Evolutionary conservation across 306 rosid species (phyloP).

Genomic region (Quercus wislizeni): DNA sequence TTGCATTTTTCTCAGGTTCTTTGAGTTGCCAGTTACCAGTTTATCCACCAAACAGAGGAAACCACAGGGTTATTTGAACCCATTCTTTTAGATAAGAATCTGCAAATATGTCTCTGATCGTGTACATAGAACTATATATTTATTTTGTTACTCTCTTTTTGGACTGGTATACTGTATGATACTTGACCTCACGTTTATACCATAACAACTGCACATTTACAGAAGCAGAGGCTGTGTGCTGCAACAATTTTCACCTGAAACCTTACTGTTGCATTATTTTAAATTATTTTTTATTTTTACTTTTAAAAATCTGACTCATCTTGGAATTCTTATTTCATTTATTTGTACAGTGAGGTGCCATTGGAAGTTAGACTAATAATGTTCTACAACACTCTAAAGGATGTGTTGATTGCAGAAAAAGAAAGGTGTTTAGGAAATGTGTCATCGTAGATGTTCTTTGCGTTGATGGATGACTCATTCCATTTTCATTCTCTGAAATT

Average conservation of each 20-base stretch:
- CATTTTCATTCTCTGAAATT: too few species aligned
- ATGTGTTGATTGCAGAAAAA: not conserved
- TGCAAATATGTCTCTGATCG: not conserved
- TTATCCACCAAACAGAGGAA: not conserved
- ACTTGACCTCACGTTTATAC: slow-evolving; percentile 1
- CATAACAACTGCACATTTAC: not conserved
- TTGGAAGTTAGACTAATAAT: not conserved
- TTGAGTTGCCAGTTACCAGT: not conserved
- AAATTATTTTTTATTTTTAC: not conserved
- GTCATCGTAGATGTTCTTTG: too few species aligned
- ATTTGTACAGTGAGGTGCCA: not conserved
- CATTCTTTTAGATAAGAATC: not conserved
- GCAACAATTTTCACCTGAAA: not conserved
- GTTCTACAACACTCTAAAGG: not conserved
- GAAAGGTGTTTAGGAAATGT: not conserved
- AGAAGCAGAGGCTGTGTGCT: not conserved
- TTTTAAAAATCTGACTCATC: not conserved
- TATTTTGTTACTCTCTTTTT: not conserved
- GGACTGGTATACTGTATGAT: not conserved
- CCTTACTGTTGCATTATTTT: not conserved
- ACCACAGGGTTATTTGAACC: not conserved
- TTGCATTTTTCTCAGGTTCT: slow-evolving; percentile 15
- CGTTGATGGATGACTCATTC: too few species aligned
- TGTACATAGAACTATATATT: not conserved
- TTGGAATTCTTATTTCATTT: not conserved